Conservation (phyloP, 768 basidiomycete genomes). For the Lactarius indigo region DNA sequence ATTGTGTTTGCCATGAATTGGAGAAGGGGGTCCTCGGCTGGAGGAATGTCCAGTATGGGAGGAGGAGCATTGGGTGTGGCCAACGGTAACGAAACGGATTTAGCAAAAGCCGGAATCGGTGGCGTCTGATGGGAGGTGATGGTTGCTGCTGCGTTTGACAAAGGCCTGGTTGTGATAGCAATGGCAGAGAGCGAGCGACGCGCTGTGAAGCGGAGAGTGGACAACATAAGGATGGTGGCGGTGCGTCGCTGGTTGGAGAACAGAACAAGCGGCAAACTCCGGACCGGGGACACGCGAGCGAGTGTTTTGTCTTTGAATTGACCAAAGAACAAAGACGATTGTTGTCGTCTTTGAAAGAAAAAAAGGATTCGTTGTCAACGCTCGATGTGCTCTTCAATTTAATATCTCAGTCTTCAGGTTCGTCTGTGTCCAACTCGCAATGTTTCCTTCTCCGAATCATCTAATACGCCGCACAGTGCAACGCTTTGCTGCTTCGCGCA, state of each 20-base stretch:
- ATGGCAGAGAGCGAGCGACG: constrained; percentile 12
- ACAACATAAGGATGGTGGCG: constrained; percentile 10
- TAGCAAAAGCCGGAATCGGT: not conserved
- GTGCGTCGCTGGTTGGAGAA: too few species aligned
- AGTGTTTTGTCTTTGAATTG: not conserved
- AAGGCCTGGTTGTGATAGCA: constrained; percentile 7
- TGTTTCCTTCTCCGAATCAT: constrained; percentile 4
- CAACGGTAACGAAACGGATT: not conserved
- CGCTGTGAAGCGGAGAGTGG: constrained; percentile 8
- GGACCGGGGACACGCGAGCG: not conserved
- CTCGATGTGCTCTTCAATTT: constrained; percentile 8
- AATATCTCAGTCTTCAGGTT: constrained; percentile 6
- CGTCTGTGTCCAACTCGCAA: constrained; percentile 4
- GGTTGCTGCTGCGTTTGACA: constrained; percentile 14
- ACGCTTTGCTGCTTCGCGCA: not conserved
- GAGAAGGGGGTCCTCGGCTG: constrained; percentile 71
- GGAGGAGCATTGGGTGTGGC: constrained; percentile 1
- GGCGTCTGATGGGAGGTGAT: not conserved
- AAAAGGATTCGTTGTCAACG: not conserved
- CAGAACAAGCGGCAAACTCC: not conserved
- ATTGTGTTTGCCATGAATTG: constrained; percentile 60
- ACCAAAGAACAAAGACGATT: constrained; percentile 16
- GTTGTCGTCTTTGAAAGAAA: constrained; percentile 5
- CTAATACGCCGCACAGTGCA: constrained; percentile 18
- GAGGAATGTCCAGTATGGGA: constrained; percentile 52